These are phyloP conservation scores for Wickerhamomyces ciferrii DNA, from an alignment of 805 yeast species.

Conservation along the genomic window DNA sequence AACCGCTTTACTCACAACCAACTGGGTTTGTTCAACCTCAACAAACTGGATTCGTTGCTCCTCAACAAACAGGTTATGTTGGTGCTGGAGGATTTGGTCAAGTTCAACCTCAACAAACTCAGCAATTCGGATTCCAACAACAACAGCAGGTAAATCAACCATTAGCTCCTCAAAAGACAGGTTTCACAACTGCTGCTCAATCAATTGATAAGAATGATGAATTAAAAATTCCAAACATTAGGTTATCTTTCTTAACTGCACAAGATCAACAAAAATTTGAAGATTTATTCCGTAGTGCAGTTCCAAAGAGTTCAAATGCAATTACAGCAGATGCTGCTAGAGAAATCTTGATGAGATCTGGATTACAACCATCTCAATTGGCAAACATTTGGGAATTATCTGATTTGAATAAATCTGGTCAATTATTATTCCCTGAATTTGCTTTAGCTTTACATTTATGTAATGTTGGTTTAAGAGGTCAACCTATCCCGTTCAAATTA, in stretches of 20 bases:
- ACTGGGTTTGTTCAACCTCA: slow-evolving; percentile 12
- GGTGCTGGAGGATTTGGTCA: slow-evolving; percentile 11
- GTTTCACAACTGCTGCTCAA: slow-evolving; percentile 27
- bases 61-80: slow-evolving; percentile 23
- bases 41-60: slow-evolving; percentile 11
- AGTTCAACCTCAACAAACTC: slow-evolving; percentile 26
- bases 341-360: slow-evolving; percentile 74
- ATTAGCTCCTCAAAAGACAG: slow-evolving; percentile 33
- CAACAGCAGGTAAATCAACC: slow-evolving; percentile 29
- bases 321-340: slow-evolving; percentile 73
- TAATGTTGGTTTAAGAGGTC: slow-evolving; percentile 71
- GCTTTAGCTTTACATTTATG: slow-evolving; percentile 88
- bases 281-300: slow-evolving; percentile 74
- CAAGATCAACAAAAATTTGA: slow-evolving; percentile 86
- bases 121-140: slow-evolving; percentile 27
- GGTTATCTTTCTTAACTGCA: slow-evolving; percentile 80
- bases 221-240: slow-evolving; percentile 64
- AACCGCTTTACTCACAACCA: not conserved
- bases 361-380: slow-evolving; percentile 65
- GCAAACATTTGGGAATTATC: slow-evolving; percentile 88
- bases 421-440: slow-evolving; percentile 87
- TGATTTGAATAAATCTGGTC: slow-evolving; percentile 85
- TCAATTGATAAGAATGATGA: slow-evolving; percentile 42
- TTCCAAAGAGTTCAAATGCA: slow-evolving; percentile 43
- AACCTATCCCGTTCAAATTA: slow-evolving; percentile 64